Percentiles rank a stretch among this genome's conserved stretches.
Conservation (phyloP, 2,329 filamentous ascomycete species). For the Diaporthe longicolla region DNA sequence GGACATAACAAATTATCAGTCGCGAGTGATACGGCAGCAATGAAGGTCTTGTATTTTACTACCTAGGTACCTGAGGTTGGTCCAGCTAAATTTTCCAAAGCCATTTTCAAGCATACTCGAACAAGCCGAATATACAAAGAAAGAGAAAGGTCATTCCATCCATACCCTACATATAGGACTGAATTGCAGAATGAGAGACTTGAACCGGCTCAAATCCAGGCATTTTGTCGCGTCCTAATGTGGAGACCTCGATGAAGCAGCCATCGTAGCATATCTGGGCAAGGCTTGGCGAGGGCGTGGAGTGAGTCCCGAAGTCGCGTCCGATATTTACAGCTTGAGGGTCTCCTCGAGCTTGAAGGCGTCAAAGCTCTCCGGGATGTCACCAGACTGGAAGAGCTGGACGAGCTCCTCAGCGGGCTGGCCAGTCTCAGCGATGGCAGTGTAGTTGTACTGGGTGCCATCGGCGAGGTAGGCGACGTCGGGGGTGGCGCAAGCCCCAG, state of each 20-base stretch:
- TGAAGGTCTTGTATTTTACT: not conserved
- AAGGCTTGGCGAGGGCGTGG: not conserved
- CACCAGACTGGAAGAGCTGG: not conserved
- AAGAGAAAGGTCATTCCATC: not conserved
- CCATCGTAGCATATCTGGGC: not conserved
- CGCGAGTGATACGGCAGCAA: not conserved
- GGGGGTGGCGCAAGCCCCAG: not conserved
- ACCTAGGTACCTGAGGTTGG: not conserved
- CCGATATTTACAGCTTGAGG: not conserved
- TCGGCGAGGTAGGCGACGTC: conserved; percentile 11
- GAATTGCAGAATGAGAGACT: not conserved
- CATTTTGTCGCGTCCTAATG: not conserved
- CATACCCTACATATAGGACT: not conserved
- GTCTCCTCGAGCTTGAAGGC: not conserved
- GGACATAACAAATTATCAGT: not conserved
- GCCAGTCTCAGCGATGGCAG: conserved; percentile 6
- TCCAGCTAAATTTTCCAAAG: not conserved
- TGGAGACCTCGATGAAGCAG: not conserved
- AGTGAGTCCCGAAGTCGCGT: not conserved
- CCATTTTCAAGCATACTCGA: not conserved
- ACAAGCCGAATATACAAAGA: not conserved
- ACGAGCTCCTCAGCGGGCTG: not conserved
- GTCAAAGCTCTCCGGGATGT: not conserved
- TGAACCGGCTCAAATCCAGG: not conserved
- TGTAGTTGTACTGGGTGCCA: conserved; percentile 16